phyloP scores from a whole-genome alignment of 2,329 filamentous ascomycete species.

The Chrysoporthe cubensis region DNA sequence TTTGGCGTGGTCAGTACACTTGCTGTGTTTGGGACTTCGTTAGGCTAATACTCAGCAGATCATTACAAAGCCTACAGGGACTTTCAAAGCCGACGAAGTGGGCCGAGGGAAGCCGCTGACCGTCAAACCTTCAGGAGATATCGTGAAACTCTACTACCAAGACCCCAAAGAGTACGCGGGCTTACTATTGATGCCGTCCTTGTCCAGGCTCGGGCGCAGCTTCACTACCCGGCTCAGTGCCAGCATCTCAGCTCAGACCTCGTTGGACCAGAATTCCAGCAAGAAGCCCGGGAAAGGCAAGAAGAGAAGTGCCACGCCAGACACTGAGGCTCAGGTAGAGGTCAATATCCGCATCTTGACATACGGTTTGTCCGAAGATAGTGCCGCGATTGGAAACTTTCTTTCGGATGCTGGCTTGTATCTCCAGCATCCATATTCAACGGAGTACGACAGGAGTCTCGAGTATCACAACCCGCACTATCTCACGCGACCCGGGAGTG shows the following conservation, averaged over 20 bases:
- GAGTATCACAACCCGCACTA: background rate
- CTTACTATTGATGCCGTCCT: background rate
- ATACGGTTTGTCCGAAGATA: background rate
- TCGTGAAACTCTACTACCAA: background rate
- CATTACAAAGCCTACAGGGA: background rate
- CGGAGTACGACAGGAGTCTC: background rate
- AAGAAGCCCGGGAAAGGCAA: background rate
- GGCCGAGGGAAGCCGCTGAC: background rate
- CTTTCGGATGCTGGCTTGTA: slow-evolving; percentile 1
- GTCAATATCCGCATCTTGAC: background rate
- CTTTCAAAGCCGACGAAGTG: background rate
- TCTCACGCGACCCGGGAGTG: background rate
- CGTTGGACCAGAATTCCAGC: background rate
- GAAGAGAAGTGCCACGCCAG: background rate
- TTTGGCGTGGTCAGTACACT: background rate
- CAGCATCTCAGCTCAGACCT: background rate
- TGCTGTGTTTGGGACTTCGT: background rate
- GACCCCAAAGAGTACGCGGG: background rate
- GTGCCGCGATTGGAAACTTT: background rate
- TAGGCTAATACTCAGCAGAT: background rate
- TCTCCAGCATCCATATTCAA: background rate
- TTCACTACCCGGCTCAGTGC: background rate
- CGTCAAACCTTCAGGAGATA: background rate
- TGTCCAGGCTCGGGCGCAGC: background rate
- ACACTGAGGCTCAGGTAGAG: background rate